Percentiles rank a stretch among this genome's conserved stretches.
These are phyloP conservation scores for Penicillium atrosanguineum DNA, from an alignment of 495 filamentous ascomycete species.

Conservation along the genomic window DNA sequence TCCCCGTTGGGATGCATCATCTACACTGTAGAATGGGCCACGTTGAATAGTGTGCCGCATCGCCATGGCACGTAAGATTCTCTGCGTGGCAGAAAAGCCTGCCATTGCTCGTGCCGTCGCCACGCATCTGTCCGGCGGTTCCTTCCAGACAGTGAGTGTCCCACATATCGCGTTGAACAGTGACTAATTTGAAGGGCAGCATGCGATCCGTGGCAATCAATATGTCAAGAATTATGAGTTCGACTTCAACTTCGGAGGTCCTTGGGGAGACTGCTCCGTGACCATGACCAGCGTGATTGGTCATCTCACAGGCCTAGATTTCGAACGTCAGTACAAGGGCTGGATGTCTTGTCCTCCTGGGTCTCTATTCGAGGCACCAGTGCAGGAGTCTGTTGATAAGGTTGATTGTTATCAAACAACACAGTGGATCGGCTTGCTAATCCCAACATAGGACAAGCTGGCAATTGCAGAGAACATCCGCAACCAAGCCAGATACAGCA, in stretches of 20 bases:
- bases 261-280: conserved; percentile 80
- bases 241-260: conserved; percentile 74
- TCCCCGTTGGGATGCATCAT: conserved; percentile 14
- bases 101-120: conserved; percentile 95
- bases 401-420: conserved; percentile 36
- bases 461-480: conserved; percentile 83
- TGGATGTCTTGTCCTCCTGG: conserved; percentile 81
- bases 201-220: conserved; percentile 57
- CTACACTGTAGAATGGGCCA: conserved; percentile 6
- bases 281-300: conserved; percentile 91
- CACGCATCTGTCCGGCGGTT: conserved; percentile 77
- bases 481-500: conserved; percentile 64
- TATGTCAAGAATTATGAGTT: conserved; percentile 96
- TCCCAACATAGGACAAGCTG: conserved; percentile 61
- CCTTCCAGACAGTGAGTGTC: conserved; percentile 62
- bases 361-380: conserved; percentile 77
- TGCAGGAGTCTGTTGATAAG: conserved; percentile 61
- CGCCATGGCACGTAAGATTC: conserved; percentile 52
- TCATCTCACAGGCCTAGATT: conserved; percentile 75
- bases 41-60: conserved; percentile 7
- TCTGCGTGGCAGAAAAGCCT: conserved; percentile 97
- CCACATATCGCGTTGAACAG: conserved; percentile 3
- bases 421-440: conserved; percentile 8
- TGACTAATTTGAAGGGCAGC: conserved; percentile 42
- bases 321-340: conserved; percentile 62